Evolutionary conservation across 164 flowering plant genomes (phyloP).

Genomic region (grape (Vitis vinifera)): DNA sequence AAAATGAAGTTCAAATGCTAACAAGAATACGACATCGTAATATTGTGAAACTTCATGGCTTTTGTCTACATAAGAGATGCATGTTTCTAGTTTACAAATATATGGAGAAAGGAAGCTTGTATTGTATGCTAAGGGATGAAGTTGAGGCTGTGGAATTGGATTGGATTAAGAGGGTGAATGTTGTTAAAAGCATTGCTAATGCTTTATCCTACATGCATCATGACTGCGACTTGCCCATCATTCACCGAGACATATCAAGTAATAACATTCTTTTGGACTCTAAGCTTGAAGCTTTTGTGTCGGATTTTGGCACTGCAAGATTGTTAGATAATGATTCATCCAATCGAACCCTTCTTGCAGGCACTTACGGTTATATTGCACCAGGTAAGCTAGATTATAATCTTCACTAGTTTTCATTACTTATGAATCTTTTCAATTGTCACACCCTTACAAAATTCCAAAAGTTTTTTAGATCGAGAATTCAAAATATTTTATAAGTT

Average conservation of each 20-base stretch:
- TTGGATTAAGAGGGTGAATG: not conserved
- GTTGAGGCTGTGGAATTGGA: too few species aligned
- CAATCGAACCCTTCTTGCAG: too few species aligned
- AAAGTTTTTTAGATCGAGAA: too few species aligned
- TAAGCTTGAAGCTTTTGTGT: not conserved
- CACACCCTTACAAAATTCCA: too few species aligned
- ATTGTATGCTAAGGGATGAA: not conserved
- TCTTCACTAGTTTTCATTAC: not conserved
- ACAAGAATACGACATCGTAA: not conserved
- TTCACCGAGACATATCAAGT: not conserved
- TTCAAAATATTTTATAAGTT: too few species aligned
- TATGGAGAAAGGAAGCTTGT: not conserved
- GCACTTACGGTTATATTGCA: not conserved
- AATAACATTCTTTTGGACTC: conserved; percentile 9
- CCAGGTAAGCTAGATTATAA: too few species aligned
- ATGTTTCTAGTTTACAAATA: too few species aligned
- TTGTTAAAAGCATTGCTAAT: not conserved
- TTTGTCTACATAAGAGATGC: accelerated
- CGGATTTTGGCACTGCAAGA: too few species aligned
- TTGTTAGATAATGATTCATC: too few species aligned
- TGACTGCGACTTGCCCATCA: too few species aligned
- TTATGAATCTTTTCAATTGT: too few species aligned
- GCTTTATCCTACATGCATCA: not conserved
- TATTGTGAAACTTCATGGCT: not conserved
- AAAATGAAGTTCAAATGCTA: too few species aligned